phyloP scores from a whole-genome alignment of 768 basidiomycete genomes.

The Ephemerocybe angulata region DNA sequence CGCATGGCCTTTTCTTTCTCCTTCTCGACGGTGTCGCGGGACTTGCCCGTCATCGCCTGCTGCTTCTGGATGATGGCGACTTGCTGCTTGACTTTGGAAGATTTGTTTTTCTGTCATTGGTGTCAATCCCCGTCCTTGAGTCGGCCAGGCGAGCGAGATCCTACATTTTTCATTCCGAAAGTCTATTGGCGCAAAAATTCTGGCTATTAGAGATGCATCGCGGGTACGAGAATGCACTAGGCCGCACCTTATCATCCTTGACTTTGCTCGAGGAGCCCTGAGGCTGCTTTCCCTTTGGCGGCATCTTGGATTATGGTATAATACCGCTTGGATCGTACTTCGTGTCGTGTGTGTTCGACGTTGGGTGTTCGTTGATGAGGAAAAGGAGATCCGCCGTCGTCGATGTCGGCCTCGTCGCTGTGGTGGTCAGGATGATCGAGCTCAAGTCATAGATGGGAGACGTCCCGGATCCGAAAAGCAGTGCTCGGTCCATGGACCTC shows the following conservation, averaged over 20 bases:
- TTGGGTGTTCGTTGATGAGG: background rate
- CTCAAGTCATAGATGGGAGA: too few species aligned
- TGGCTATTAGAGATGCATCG: background rate
- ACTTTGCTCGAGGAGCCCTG: slow-evolving; percentile 62
- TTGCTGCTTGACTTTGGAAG: slow-evolving; percentile 85
- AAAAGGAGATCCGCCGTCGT: background rate
- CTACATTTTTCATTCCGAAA: slow-evolving; percentile 84
- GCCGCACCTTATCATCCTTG: slow-evolving; percentile 75
- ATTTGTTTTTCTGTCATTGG: slow-evolving; percentile 80
- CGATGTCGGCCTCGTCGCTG: background rate
- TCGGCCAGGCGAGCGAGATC: slow-evolving; percentile 23
- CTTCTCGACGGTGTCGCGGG: slow-evolving; percentile 72
- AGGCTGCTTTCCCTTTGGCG: slow-evolving; percentile 71
- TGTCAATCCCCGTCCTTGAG: slow-evolving; percentile 5
- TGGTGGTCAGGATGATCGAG: too few species aligned
- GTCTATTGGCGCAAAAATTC: slow-evolving; percentile 45
- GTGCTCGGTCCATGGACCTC: too few species aligned
- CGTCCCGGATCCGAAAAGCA: too few species aligned
- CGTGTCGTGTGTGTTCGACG: too few species aligned
- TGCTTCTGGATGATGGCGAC: slow-evolving; percentile 80
- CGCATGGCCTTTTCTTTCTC: slow-evolving; percentile 80
- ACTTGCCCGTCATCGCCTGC: slow-evolving; percentile 71
- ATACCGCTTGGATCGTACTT: background rate
- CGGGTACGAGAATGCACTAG: slow-evolving; percentile 18
- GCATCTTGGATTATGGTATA: slow-evolving; percentile 48